Percentiles rank a stretch among this genome's conserved stretches.
Evolutionary conservation across 306 rosid genomes (phyloP).

Genomic region (Ochetophila trinervis): DNA sequence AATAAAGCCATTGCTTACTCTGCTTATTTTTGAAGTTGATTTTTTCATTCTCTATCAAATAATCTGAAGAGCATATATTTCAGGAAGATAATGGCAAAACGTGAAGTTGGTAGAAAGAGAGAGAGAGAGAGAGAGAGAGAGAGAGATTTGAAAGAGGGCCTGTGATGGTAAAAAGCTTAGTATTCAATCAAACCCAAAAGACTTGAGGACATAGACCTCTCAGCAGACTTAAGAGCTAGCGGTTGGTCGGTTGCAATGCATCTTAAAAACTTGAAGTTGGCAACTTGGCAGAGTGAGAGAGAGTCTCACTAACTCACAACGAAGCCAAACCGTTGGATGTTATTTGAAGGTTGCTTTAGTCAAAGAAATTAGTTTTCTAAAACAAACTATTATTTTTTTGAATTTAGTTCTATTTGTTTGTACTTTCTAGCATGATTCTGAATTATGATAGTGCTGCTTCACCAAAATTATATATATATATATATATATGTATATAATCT

Average conservation of each 20-base stretch:
- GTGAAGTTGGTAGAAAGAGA: constrained; percentile 21
- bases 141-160: no score
- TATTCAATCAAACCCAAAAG: constrained; percentile 35
- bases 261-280: constrained; percentile 14
- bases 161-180: constrained; percentile 18
- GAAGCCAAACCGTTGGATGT: not conserved
- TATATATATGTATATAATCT: no score
- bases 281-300: not conserved
- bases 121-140: constrained; percentile 5
- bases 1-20: constrained; percentile 22
- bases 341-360: no score
- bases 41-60: constrained; percentile 43
- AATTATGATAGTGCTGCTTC: no score
- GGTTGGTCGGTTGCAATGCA: constrained; percentile 40
- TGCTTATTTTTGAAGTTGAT: constrained; percentile 36
- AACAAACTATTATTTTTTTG: no score
- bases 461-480: no score
- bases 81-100: constrained; percentile 29
- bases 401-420: no score
- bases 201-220: constrained; percentile 40
- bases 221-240: constrained; percentile 32
- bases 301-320: not conserved
- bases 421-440: no score
- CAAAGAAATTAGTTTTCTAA: no score
- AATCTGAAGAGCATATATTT: constrained; percentile 17